Evolutionary conservation across 1,284 basidiomycete genomes (phyloP).

Genomic region (Rhodotorula sp.): DNA sequence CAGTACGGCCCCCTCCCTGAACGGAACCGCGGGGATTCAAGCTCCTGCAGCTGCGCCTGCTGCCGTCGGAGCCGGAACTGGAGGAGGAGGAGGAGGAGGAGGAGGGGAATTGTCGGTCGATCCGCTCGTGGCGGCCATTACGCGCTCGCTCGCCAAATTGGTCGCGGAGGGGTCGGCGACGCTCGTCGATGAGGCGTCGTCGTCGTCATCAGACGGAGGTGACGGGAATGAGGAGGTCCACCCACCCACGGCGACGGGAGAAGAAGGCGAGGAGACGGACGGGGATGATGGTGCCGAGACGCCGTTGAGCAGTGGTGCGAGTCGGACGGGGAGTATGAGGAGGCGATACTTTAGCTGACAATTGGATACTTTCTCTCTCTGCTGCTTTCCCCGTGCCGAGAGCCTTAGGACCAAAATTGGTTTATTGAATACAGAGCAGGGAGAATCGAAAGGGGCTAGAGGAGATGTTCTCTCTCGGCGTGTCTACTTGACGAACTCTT

Average conservation of each 20-base stretch:
- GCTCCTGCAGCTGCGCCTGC: no score
- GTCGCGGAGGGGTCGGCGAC: constrained; percentile 2
- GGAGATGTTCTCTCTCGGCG: neutral
- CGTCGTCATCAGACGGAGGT: neutral
- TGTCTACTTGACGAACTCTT: constrained; percentile 40
- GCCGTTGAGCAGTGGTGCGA: constrained; percentile 5
- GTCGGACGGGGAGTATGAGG: constrained; percentile 13
- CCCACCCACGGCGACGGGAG: no score
- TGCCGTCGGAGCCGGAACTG: no score
- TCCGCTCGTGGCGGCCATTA: constrained; percentile 21
- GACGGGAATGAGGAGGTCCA: neutral
- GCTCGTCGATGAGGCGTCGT: neutral
- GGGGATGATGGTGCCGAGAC: constrained; percentile 7
- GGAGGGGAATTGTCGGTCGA: neutral
- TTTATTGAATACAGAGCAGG: neutral
- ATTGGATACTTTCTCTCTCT: neutral
- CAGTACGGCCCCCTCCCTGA: no score
- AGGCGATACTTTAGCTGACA: neutral
- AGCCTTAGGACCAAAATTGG: neutral
- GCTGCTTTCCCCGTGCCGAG: neutral
- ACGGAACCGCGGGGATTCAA: no score
- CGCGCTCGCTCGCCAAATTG: constrained; percentile 13
- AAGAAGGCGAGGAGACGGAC: neutral
- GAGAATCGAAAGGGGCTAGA: neutral
- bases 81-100: no score